A percentile compares a stretch with the other conserved stretches of the same genome.
Evolutionary conservation across 305 asterid genomes (phyloP).

Genomic region (Fraxinus greggii): DNA sequence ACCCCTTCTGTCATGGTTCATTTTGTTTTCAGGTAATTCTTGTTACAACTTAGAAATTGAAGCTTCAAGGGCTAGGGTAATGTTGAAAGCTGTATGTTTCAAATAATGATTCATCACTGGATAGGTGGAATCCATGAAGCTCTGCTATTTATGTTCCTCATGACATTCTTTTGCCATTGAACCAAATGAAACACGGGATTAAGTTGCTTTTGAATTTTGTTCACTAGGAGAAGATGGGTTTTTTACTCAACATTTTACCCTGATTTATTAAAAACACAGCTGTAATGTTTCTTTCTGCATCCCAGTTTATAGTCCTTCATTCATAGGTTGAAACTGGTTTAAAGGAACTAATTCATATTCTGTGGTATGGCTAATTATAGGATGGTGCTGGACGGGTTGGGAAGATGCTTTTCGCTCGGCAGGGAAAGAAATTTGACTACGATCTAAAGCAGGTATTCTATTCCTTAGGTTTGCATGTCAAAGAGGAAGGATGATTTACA

Average conservation of each 20-base stretch:
- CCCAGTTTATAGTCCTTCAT: background rate
- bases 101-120: background rate
- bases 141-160: conserved; percentile 7
- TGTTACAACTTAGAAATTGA: background rate
- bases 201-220: conserved; percentile 15
- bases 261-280: background rate
- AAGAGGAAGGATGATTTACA: conserved; percentile 6
- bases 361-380: conserved; percentile 36
- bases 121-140: background rate
- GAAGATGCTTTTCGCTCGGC: conserved; percentile 91
- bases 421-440: conserved; percentile 84
- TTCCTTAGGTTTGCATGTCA: conserved; percentile 20
- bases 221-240: conserved; percentile 6
- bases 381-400: conserved; percentile 99
- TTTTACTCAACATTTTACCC: background rate
- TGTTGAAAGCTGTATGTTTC: conserved; percentile 11
- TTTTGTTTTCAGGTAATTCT: background rate
- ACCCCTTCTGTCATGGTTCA: background rate
- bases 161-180: conserved; percentile 5
- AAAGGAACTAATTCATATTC: conserved; percentile 18
- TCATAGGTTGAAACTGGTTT: background rate
- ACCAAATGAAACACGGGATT: conserved; percentile 1
- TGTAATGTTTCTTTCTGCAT: conserved; percentile 7
- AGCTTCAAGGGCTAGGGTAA: conserved; percentile 4
- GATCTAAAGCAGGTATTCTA: conserved; percentile 78